phyloP scores from a whole-genome alignment of 805 yeast genomes.

The Wickerhamomyces ciferrii region DNA sequence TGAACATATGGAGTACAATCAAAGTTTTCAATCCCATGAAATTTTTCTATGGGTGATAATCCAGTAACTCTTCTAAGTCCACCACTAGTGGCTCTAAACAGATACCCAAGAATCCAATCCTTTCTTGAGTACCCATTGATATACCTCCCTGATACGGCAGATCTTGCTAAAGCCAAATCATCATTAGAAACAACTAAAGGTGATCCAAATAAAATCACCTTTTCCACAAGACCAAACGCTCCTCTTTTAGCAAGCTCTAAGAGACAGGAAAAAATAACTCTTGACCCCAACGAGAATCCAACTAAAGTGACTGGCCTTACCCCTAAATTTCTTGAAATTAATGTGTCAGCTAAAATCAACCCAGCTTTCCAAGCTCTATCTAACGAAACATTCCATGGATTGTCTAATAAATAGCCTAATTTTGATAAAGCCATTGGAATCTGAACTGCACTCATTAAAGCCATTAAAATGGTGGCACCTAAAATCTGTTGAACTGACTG shows the following conservation, averaged over 20 bases:
- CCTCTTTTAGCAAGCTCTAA: slow-evolving; percentile 81
- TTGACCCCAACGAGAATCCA: slow-evolving; percentile 91
- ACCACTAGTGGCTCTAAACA: slow-evolving; percentile 93
- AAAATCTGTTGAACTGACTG: slow-evolving; percentile 93
- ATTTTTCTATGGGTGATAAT: slow-evolving; percentile 62
- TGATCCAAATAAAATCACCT: slow-evolving; percentile 82
- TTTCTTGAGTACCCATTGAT: slow-evolving; percentile 87
- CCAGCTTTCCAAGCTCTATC: slow-evolving; percentile 99
- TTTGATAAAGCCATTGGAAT: slow-evolving; percentile 89
- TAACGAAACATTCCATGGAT: slow-evolving; percentile 96
- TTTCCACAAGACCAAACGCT: slow-evolving; percentile 84
- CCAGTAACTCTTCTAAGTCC: slow-evolving; percentile 93
- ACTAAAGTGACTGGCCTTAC: slow-evolving; percentile 87
- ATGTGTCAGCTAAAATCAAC: slow-evolving; percentile 81
- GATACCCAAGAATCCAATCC: slow-evolving; percentile 95
- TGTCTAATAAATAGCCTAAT: slow-evolving; percentile 82
- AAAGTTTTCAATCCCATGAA: slow-evolving; percentile 70
- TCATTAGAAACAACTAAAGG: slow-evolving; percentile 80
- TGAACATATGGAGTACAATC: slow-evolving; percentile 84
- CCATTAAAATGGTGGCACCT: slow-evolving; percentile 85
- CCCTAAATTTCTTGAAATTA: slow-evolving; percentile 83
- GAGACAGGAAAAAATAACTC: slow-evolving; percentile 86
- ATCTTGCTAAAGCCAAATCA: slow-evolving; percentile 70
- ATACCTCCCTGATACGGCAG: slow-evolving; percentile 85
- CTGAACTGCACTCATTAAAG: slow-evolving; percentile 90